Evolutionary conservation across 2,329 filamentous ascomycete species (phyloP).

Genomic region (Cladosporium sphaerospermum): DNA sequence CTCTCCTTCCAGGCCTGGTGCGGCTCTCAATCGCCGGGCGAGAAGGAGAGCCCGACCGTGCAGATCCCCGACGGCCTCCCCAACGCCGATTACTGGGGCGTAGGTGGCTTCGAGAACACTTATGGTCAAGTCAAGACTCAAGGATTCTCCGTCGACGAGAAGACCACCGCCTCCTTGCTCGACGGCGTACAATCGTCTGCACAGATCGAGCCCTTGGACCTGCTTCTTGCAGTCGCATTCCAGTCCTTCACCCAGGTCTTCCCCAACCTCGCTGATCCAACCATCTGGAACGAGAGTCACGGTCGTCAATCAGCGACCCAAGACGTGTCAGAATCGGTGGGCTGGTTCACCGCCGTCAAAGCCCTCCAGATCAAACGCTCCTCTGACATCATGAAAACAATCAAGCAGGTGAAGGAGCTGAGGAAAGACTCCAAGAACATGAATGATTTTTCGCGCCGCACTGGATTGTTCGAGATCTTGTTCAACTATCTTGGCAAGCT

Average conservation of each 20-base stretch:
- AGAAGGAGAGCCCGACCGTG: neutral
- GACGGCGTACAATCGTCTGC: slow-evolving; percentile 2
- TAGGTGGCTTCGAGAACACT: slow-evolving; percentile 7
- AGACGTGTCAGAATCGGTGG: slow-evolving; percentile 7
- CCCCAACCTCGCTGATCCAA: slow-evolving; percentile 3
- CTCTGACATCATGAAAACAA: slow-evolving; percentile 4
- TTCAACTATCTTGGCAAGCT: slow-evolving; percentile 10
- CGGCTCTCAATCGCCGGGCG: neutral
- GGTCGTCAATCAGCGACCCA: slow-evolving; percentile 4
- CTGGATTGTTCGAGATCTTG: slow-evolving; percentile 1
- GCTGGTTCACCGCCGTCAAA: slow-evolving; percentile 7
- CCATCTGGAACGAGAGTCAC: slow-evolving; percentile 7
- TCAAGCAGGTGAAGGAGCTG: slow-evolving; percentile 5
- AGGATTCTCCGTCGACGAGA: slow-evolving; percentile 6
- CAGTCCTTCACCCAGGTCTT: slow-evolving; percentile 3
- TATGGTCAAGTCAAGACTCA: slow-evolving; percentile 9
- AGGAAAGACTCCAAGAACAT: neutral
- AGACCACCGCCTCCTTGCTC: neutral
- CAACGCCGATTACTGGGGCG: slow-evolving; percentile 7
- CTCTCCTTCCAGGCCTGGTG: slow-evolving; percentile 10
- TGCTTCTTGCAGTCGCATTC: slow-evolving; percentile 6
- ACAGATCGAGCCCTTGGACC: slow-evolving; percentile 1
- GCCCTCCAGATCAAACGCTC: neutral
- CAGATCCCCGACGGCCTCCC: slow-evolving; percentile 4
- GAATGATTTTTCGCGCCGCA: neutral